Percentiles rank a stretch among this genome's conserved stretches.
phyloP scores from a whole-genome alignment of 805 yeast genomes.

The Zygosaccharomyces bisporus region DNA sequence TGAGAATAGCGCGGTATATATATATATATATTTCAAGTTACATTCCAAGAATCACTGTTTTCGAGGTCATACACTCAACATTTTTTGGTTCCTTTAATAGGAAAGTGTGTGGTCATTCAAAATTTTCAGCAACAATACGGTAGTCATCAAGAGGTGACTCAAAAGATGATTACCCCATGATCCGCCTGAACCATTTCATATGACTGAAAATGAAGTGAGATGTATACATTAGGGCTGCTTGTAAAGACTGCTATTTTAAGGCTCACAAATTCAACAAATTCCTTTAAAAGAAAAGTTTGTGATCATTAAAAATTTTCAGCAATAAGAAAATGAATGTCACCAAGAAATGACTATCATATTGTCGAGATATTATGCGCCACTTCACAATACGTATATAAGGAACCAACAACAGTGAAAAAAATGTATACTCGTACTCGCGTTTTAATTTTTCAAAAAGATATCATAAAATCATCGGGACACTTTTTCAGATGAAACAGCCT shows the following conservation, averaged over 20 bases:
- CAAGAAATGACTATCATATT: no score
- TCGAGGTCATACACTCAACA: background rate
- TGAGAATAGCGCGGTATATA: background rate
- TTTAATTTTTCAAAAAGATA: background rate
- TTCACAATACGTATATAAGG: background rate
- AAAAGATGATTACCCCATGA: background rate
- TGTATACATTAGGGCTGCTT: no score
- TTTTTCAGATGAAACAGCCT: slow-evolving; percentile 10
- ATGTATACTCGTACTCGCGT: background rate
- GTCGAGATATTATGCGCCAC: background rate
- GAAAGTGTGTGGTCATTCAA: background rate
- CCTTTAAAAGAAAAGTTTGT: no score
- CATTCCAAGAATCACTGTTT: background rate
- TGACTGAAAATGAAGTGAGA: no score
- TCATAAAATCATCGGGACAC: background rate
- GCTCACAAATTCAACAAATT: no score
- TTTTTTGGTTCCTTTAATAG: background rate
- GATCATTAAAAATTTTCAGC: no score
- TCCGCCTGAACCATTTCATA: background rate
- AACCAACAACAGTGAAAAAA: background rate
- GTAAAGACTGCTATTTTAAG: no score
- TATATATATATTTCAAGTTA: background rate
- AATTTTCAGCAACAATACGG: background rate
- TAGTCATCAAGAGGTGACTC: no score
- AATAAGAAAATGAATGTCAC: no score